Base-by-base conservation (phyloP, 352 stramenopile species). In the Phytophthora rubi region DNA sequence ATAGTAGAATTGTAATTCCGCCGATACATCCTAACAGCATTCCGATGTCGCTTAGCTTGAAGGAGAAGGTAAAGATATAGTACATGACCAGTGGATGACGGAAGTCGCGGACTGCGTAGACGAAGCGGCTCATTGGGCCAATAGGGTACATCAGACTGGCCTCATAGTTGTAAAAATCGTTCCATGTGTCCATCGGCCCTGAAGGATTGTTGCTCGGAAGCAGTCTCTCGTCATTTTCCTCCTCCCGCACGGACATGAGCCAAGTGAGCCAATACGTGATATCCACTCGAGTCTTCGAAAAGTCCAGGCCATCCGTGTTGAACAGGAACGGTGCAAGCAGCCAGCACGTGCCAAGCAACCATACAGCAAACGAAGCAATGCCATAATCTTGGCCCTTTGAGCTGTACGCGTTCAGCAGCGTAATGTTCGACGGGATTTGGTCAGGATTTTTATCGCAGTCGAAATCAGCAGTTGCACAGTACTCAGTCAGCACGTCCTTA, bases 281-380 rank as follows among this genome's bases (percentile, higher is more conserved):
- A 75, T 97, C 90, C 13, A 92, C 88, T 39, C 79, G 82, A 2
- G 86, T 96, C 77, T 97, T 97, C 4, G 81, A 76, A 52, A 95
- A 97, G 58, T 97, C 90, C 56, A 97, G 77, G 2, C 88, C 88
- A 56, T 94, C 87, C 30, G 90, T 95, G 68, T 96, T 96, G 77
- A 94, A 96, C 56, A 97, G 80, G 69, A 97, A 96, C 4, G 90
- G 90, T 1, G 88, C 86, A 35, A 93, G 71, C 23, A 96, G 68
- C 88, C 88, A 97, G 53, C 82, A 93, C 9, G 79, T 75, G 6
- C 87, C 87, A 8, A 97, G 83, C 21, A 96, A 57, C 88, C 88
- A 96, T 30, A 97, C 87, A 5, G 90, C 86, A 64, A 96, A 97
- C n/a, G 90, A 96, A 44, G 87, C 86, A 28, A 96, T 87, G 4